Percentiles rank a stretch among this genome's conserved stretches.
Evolutionary conservation across 1,139 yeast species (phyloP).

Genomic region (Saccharomyces hybrid): DNA sequence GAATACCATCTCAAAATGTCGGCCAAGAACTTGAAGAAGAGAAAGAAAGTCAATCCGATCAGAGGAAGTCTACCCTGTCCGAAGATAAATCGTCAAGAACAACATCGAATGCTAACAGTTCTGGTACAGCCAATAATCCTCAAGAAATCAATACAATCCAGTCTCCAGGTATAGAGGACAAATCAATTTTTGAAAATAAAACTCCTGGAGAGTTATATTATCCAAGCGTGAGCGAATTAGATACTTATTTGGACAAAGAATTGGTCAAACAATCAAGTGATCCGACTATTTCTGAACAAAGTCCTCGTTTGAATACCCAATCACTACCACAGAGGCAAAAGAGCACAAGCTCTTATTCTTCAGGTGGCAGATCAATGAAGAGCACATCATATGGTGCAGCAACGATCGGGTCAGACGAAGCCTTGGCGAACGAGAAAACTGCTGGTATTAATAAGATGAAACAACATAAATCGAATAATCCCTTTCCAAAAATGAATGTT

Average conservation of each 20-base stretch:
- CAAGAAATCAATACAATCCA: background rate
- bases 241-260: constrained; percentile 9
- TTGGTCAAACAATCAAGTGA: background rate
- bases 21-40: constrained; percentile 1
- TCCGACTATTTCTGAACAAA: background rate
- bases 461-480: constrained; percentile 31
- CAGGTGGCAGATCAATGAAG: constrained; percentile 11
- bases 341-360: constrained; percentile 12
- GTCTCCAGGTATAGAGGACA: background rate
- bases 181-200: background rate
- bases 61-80: constrained; percentile 8
- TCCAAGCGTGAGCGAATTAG: constrained; percentile 13
- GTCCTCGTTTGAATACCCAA: background rate
- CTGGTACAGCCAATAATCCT: background rate
- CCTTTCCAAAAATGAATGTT: constrained; percentile 28
- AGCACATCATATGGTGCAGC: constrained; percentile 5
- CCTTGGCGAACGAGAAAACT: constrained; percentile 17
- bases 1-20: background rate
- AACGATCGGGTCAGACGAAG: constrained; percentile 9
- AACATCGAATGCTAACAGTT: constrained; percentile 2
- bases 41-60: background rate
- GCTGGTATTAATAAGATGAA: constrained; percentile 9
- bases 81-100: constrained; percentile 10
- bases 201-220: constrained; percentile 9
- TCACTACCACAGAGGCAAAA: constrained; percentile 9